Base-by-base conservation (phyloP, 129 eudicot species). In the Lactuca saligna region DNA sequence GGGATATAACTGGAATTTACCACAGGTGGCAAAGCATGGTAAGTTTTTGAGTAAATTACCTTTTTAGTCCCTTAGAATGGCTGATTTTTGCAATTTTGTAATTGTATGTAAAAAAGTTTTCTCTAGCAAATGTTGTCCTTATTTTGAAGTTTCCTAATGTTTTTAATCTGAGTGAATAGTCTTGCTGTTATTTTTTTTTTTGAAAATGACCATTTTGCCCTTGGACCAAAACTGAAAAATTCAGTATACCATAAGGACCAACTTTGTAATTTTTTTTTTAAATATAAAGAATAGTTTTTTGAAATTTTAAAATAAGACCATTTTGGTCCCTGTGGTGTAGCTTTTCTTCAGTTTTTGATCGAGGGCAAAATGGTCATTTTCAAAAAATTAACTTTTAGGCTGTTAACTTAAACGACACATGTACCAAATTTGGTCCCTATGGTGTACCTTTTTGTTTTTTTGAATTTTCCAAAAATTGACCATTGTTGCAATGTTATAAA, bases 11-110 rank as follows among this genome's bases (percentile, higher is more conserved):
- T 50, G 99, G 99, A 66, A 94, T 94, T 57, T 94, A 94, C 79
- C 97, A 94, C 83, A 94, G 69, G 75, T 94, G 97, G 99, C 99
- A 94, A 78, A 94, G 75, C 61, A 79, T 94, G 99, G 99, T 94
- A 68, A 59, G 66, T 5, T 68, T 31, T 61, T 61, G 5, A 42
- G 25, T 61, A 33, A 16, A 14, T 61, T 61, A 17, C 51, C 0
- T 11, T 46, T 46, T 10, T 46, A 15, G 51, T 46, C 51, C 15
- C 15, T 46, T 4, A 3, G 51, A 11, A 12, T 11, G 12, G 15
- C 5, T 46, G n/a, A 46, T 46, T 46, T 46, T 11, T 46, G 51
- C 51, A 46, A 39, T 25, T 25, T 25, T 25, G 29, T 25, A 25
- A 25, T 25, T 25, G 29, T 25, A 25, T 25, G 29, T 25, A 25